These are phyloP conservation scores for Cryptosporidium ryanae DNA, from an alignment of 169 alveolate genomes.

Conservation along the genomic window DNA sequence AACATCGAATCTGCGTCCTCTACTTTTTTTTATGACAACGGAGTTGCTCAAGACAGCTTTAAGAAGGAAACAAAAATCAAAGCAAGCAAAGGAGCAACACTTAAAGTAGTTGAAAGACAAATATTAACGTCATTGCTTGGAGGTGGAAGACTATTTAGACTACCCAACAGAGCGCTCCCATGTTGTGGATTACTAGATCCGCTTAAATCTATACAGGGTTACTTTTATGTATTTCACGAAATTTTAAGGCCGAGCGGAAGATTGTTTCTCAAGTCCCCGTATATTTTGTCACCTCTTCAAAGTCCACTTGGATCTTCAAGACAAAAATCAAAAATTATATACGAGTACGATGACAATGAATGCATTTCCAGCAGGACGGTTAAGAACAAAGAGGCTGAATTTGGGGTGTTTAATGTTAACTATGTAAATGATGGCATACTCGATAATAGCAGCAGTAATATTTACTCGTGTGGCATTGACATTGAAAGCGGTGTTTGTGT, in stretches of 20 bases:
- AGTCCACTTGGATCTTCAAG: slow-evolving; percentile 62
- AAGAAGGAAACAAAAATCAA: not conserved
- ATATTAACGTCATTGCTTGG: slow-evolving; percentile 67
- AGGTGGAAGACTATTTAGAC: slow-evolving; percentile 56
- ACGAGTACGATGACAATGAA: not conserved
- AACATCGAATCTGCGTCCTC: too few species aligned
- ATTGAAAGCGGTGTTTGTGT: too few species aligned
- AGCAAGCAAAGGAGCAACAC: slow-evolving; percentile 43
- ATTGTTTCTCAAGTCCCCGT: slow-evolving; percentile 45
- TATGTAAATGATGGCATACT: not conserved
- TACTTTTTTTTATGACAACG: not conserved
- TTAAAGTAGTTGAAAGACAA: slow-evolving; percentile 59
- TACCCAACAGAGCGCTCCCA: slow-evolving; percentile 56
- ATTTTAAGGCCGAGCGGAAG: slow-evolving; percentile 74
- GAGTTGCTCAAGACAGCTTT: not conserved
- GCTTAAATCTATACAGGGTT: slow-evolving; percentile 56
- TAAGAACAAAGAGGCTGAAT: not conserved
- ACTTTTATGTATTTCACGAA: slow-evolving; percentile 69
- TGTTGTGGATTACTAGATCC: slow-evolving; percentile 73
- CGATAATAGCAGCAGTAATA: not conserved
- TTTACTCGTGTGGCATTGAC: too few species aligned
- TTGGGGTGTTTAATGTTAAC: not conserved
- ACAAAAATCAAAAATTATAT: not conserved
- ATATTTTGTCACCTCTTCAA: slow-evolving; percentile 49
- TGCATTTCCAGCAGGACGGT: not conserved